A percentile compares a stretch with the other conserved stretches of the same genome.
phyloP scores from a whole-genome alignment of 805 yeast genomes.

The Naumovozyma baii region DNA sequence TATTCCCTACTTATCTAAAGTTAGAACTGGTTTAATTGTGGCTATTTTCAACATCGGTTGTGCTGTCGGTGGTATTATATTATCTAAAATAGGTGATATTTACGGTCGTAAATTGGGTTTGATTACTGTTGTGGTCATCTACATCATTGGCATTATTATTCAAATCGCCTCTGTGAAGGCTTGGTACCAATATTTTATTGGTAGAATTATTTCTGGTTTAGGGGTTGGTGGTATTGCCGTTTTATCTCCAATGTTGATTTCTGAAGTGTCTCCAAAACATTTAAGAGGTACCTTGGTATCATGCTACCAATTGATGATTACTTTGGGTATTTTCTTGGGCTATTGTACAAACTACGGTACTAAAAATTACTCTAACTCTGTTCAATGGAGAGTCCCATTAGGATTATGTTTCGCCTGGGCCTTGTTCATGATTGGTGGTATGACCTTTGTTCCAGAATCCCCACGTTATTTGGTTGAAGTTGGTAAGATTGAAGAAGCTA shows the following conservation, averaged over 20 bases:
- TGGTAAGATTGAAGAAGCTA: constrained; percentile 51
- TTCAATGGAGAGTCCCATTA: constrained; percentile 66
- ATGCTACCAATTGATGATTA: constrained; percentile 59
- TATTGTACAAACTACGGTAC: constrained; percentile 67
- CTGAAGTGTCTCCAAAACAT: constrained; percentile 60
- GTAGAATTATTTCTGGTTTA: constrained; percentile 59
- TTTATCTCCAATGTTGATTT: constrained; percentile 60
- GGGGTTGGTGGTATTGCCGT: constrained; percentile 74
- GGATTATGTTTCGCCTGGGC: constrained; percentile 46
- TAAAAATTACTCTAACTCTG: constrained; percentile 49
- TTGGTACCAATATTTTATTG: constrained; percentile 66
- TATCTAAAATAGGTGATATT: constrained; percentile 51
- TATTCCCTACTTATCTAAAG: constrained; percentile 37
- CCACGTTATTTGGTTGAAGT: constrained; percentile 55
- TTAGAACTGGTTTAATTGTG: constrained; percentile 47
- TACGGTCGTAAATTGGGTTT: constrained; percentile 59
- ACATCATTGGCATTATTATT: constrained; percentile 56
- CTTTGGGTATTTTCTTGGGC: constrained; percentile 66
- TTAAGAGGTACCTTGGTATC: constrained; percentile 64
- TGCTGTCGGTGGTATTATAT: constrained; percentile 59
- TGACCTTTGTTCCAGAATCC: constrained; percentile 57
- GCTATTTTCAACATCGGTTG: constrained; percentile 60
- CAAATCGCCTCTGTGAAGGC: constrained; percentile 46
- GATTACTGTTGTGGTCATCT: constrained; percentile 50
- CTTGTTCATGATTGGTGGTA: constrained; percentile 29